These are phyloP conservation scores for Epichloe amarillans DNA, from an alignment of 2,329 filamentous ascomycete genomes.

Conservation along the genomic window DNA sequence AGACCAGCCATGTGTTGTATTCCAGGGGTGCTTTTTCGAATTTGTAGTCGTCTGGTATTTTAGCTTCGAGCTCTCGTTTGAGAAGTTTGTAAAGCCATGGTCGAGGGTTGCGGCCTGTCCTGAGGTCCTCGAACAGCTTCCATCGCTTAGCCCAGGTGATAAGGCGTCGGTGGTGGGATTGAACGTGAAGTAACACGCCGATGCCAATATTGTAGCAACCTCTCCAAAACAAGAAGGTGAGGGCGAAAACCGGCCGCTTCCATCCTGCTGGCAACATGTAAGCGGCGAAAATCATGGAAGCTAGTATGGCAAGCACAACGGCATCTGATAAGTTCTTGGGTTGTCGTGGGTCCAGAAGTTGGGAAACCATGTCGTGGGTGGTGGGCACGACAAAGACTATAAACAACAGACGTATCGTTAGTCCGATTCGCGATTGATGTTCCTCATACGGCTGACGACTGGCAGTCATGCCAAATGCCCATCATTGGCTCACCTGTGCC, in stretches of 20 bases:
- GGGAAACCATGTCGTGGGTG: slow-evolving; percentile 98
- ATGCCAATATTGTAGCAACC: slow-evolving; percentile 89
- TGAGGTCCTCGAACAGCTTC: slow-evolving; percentile 73
- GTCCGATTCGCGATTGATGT: neutral
- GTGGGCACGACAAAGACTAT: slow-evolving; percentile 89
- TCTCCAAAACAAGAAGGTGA: slow-evolving; percentile 84
- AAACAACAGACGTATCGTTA: slow-evolving; percentile 4
- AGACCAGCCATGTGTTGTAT: slow-evolving; percentile 98
- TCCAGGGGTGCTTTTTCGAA: slow-evolving; percentile 90
- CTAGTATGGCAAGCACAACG: slow-evolving; percentile 66
- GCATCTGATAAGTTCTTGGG: slow-evolving; percentile 89
- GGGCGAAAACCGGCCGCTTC: slow-evolving; percentile 66
- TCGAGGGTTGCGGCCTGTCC: slow-evolving; percentile 67
- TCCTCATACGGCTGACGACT: neutral
- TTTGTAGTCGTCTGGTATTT: slow-evolving; percentile 85
- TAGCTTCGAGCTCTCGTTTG: slow-evolving; percentile 83
- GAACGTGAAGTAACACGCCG: slow-evolving; percentile 73
- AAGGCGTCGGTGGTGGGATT: slow-evolving; percentile 78
- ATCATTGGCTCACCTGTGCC: slow-evolving; percentile 59
- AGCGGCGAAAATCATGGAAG: slow-evolving; percentile 57
- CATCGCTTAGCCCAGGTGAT: slow-evolving; percentile 79
- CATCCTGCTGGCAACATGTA: slow-evolving; percentile 56
- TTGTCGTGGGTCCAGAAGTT: slow-evolving; percentile 84
- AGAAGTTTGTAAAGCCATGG: slow-evolving; percentile 73
- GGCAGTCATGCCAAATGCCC: neutral